Conservation (phyloP, 257 asterid species). For the Datura wrightii region DNA sequence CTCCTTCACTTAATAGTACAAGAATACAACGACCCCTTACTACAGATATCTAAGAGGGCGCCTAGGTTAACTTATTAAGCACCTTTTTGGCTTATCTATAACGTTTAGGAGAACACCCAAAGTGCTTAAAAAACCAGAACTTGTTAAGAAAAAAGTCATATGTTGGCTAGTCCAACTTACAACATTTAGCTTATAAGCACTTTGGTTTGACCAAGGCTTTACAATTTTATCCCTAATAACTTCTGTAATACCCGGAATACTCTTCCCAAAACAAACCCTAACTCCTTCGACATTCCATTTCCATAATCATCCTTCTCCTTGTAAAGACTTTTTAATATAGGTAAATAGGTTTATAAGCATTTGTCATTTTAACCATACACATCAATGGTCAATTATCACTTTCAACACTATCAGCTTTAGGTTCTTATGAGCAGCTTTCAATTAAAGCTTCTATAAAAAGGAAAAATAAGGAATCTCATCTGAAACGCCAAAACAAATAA, state of each 20-base stretch:
- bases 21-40: background rate
- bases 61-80: background rate
- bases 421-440: background rate
- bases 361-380: background rate
- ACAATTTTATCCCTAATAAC: background rate
- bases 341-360: background rate
- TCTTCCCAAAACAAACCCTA: slow-evolving; percentile 18
- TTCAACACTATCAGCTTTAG: background rate
- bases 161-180: background rate
- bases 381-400: background rate
- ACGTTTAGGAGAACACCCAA: background rate
- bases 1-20: background rate
- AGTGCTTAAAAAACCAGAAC: background rate
- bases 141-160: background rate
- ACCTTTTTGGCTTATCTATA: background rate
- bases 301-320: background rate
- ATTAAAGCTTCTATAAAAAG: background rate
- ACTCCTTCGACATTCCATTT: background rate
- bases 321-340: background rate
- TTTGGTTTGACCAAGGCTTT: background rate
- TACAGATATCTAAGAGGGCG: background rate
- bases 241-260: background rate
- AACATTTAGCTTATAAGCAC: background rate
- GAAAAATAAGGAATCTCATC: background rate
- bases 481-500: background rate